Evolutionary conservation across 2,329 filamentous ascomycete species (phyloP).

Genomic region (Myotisia sp.): DNA sequence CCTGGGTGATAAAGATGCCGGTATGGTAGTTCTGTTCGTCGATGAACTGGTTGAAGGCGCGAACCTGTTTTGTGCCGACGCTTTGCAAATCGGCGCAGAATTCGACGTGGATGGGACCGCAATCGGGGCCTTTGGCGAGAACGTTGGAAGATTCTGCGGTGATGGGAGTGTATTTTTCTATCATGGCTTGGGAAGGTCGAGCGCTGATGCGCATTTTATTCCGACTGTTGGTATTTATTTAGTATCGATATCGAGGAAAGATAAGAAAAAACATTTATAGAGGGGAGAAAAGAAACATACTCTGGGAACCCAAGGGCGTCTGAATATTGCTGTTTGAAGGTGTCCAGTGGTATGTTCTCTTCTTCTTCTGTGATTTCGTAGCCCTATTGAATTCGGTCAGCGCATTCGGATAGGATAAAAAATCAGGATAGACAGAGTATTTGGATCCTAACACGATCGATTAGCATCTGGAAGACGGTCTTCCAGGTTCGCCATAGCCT

Average conservation of each 20-base stretch:
- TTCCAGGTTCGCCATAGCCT: constrained; percentile 88
- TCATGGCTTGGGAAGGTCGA: constrained; percentile 69
- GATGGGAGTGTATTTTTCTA: constrained; percentile 64
- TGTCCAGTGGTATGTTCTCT: constrained; percentile 69
- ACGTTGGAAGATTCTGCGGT: constrained; percentile 55
- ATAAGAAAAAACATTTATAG: background rate
- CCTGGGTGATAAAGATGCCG: constrained; percentile 78
- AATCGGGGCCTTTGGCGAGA: constrained; percentile 24
- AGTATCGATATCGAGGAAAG: background rate
- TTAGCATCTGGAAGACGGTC: constrained; percentile 89
- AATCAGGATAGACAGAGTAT: background rate
- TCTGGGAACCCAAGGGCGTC: constrained; percentile 59
- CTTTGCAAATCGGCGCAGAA: constrained; percentile 61
- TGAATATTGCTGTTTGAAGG: constrained; percentile 60
- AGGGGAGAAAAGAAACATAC: constrained; percentile 41
- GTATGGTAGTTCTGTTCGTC: constrained; percentile 68
- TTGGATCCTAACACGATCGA: constrained; percentile 56
- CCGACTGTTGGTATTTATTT: constrained; percentile 45
- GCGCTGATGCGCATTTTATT: constrained; percentile 76
- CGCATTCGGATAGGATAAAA: background rate
- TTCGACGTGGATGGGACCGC: constrained; percentile 85
- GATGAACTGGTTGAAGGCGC: constrained; percentile 72
- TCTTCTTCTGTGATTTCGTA: constrained; percentile 87
- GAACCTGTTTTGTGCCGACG: constrained; percentile 85
- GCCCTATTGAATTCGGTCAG: constrained; percentile 43